phyloP scores from a whole-genome alignment of 2,329 filamentous ascomycete species.

The Acrocalymma vagum region DNA sequence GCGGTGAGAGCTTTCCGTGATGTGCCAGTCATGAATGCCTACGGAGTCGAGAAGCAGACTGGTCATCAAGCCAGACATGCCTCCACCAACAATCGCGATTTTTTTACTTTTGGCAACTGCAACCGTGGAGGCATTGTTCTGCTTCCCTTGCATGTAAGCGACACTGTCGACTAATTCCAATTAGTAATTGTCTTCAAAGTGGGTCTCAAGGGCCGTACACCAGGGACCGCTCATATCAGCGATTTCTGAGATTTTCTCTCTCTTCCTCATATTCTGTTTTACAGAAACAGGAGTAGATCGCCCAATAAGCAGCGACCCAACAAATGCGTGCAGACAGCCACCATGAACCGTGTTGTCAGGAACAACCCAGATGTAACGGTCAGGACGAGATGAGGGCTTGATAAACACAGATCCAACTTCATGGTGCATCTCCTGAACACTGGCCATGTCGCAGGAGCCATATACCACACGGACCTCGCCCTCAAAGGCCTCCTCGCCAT shows the following conservation, averaged over 20 bases:
- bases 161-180: constrained; percentile 74
- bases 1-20: constrained; percentile 68
- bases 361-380: constrained; percentile 59
- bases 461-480: constrained; percentile 56
- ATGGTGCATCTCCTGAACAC: constrained; percentile 51
- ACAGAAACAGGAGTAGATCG: constrained; percentile 52
- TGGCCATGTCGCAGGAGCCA: constrained; percentile 52
- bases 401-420: constrained; percentile 50
- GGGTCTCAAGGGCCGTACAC: too few relatives aligned
- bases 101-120: constrained; percentile 63
- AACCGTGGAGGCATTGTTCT: constrained; percentile 62
- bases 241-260: constrained; percentile 57
- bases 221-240: constrained; percentile 66
- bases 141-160: constrained; percentile 63
- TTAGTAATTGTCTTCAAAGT: too few relatives aligned
- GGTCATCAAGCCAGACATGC: constrained; percentile 72
- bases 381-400: constrained; percentile 47
- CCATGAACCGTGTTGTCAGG: constrained; percentile 48
- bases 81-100: constrained; percentile 71
- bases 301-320: constrained; percentile 49
- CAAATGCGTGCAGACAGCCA: constrained; percentile 58
- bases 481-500: constrained; percentile 49
- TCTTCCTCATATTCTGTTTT: constrained; percentile 41
- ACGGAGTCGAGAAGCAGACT: constrained; percentile 55
- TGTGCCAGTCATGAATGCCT: constrained; percentile 68